Evolutionary conservation across 2,329 filamentous ascomycete species (phyloP), one percentile per base, ranked within the genome.

Genomic region (Ascochyta koolunga): DNA sequence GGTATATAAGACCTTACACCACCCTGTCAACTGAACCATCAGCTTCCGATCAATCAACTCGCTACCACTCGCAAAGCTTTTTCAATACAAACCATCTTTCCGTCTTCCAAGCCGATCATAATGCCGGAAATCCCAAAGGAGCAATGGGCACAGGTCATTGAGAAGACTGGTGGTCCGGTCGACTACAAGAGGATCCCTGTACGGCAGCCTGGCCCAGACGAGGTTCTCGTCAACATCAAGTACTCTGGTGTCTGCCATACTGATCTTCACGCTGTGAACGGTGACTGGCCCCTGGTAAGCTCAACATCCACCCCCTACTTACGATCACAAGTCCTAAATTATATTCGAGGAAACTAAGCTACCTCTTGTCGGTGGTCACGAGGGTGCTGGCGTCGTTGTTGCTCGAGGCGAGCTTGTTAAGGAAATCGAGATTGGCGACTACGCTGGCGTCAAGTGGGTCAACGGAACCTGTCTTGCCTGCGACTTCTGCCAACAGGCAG

Each of bases 221-320:
- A 97, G 78, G 90, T 96, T 64, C 89, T 97, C 62, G 81, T 96
- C 79, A 93, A 96, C 79, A 85, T 96, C 83, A 92, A 92, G 77
- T 96, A 86, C 82, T 90, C 89, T 24, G 91, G 91, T 73, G 91
- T 96, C 65, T 96, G 91, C 83, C 91, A 96, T 81, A 96, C 91
- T 31, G 91, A 96, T 75, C 82, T 88, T 3, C 86, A 89, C 73
- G 91, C 91, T 67, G 84, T 93, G 78, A 89, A 90, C 61, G 92
- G 92, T 54, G 92, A 96, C 80, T 96, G 92, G 92, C 92, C 93
- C 45, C 77, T 96, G 45, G 71, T 74, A 54, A 57, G 67, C 25
- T 50, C 18, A 24, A 33, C 32, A 7, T 18, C 19, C 13, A 27
- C n/a, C n/a, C n/a, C 1, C 25, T 7, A 36, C 18, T 15, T n/a